Percentiles rank a stretch among this genome's conserved stretches.
phyloP scores from a whole-genome alignment of 768 basidiomycete genomes.

The Amanita inopinata region DNA sequence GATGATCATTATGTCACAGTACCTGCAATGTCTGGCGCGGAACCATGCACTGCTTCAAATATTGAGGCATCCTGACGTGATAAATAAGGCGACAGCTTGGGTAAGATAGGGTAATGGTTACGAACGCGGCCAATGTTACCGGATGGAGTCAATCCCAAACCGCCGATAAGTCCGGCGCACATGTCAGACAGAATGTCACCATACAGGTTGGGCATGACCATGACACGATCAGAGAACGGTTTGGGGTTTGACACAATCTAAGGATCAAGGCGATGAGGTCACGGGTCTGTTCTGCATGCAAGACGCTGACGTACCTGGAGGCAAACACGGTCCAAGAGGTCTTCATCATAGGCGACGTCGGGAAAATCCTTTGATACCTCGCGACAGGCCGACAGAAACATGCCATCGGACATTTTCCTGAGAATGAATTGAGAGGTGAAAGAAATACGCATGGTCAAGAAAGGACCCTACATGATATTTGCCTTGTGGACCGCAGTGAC shows the following conservation, averaged over 20 bases:
- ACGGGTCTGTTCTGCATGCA: not conserved
- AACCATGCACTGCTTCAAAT: constrained; percentile 99
- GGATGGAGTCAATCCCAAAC: constrained; percentile 93
- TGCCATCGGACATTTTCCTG: constrained; percentile 99
- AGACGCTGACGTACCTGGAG: constrained; percentile 49
- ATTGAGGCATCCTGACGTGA: constrained; percentile 86
- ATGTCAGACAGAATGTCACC: constrained; percentile 96
- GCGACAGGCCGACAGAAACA: constrained; percentile 97
- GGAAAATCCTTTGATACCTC: constrained; percentile 96
- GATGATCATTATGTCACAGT: constrained; percentile 16
- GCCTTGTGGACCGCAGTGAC: constrained; percentile 99
- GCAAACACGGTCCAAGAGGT: constrained; percentile 93
- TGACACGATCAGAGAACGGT: constrained; percentile 92
- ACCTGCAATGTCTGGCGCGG: constrained; percentile 98
- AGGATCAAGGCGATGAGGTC: not conserved
- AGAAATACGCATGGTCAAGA: constrained; percentile 16
- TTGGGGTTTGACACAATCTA: constrained; percentile 88
- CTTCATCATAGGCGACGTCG: constrained; percentile 89
- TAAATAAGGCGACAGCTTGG: constrained; percentile 7
- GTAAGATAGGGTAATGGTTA: constrained; percentile 6
- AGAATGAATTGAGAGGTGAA: not conserved
- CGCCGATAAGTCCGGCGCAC: constrained; percentile 97
- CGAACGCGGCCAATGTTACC: constrained; percentile 92
- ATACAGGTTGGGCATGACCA: constrained; percentile 99
- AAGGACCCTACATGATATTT: constrained; percentile 99